A percentile compares a stretch with the other conserved stretches of the same genome.
These are phyloP conservation scores for Peniophora sp. DNA, from an alignment of 1,284 basidiomycete species.

Conservation along the genomic window DNA sequence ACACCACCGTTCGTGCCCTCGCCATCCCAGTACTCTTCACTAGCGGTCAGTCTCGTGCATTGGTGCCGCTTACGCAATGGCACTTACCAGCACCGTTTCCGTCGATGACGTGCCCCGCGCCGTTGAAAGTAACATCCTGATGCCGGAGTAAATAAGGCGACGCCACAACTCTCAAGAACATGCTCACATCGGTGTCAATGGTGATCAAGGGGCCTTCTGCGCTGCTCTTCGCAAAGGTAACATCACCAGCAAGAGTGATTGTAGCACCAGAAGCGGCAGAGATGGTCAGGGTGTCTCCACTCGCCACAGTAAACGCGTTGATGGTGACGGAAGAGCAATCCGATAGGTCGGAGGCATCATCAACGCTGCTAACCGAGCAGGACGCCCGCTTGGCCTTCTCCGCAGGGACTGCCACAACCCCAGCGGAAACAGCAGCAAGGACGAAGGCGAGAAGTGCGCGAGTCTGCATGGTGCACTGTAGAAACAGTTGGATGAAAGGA, in stretches of 20 bases:
- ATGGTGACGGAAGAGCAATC: constrained; percentile 39
- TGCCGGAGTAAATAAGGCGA: too few species aligned
- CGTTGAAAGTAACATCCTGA: constrained; percentile 23
- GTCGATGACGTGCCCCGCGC: constrained; percentile 30
- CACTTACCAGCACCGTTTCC: constrained; percentile 25
- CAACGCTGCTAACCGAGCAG: too few species aligned
- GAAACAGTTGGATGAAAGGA: too few species aligned
- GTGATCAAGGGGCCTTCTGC: constrained; percentile 7
- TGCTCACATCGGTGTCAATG: too few species aligned
- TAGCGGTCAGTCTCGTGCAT: background rate
- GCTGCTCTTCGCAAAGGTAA: constrained; percentile 23
- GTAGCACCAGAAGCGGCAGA: constrained; percentile 17
- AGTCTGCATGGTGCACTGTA: too few species aligned
- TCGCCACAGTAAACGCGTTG: constrained; percentile 32
- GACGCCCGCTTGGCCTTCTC: too few species aligned
- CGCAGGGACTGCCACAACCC: too few species aligned
- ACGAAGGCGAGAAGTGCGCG: too few species aligned
- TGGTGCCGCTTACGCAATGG: constrained; percentile 23
- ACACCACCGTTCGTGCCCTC: constrained; percentile 28
- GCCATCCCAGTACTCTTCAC: constrained; percentile 23
- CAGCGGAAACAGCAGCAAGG: too few species aligned
- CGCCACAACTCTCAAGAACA: too few species aligned
- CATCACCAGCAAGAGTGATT: constrained; percentile 23
- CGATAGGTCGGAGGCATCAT: too few species aligned
- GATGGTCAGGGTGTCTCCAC: constrained; percentile 23